Evolutionary conservation across 2,329 filamentous ascomycete genomes (phyloP).

Genomic region (Pyricularia grisea): DNA sequence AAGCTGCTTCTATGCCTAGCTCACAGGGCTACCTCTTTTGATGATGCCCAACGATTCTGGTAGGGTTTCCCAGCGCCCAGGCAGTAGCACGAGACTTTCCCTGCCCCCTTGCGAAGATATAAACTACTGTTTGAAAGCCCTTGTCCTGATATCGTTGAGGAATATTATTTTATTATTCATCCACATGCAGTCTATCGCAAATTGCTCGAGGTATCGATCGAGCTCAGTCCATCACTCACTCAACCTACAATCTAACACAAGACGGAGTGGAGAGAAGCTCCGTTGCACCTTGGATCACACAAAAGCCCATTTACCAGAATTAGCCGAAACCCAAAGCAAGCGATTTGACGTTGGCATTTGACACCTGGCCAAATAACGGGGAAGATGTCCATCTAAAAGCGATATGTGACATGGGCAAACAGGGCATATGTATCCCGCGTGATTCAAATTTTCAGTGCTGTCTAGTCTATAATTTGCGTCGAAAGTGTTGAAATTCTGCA

Average conservation of each 20-base stretch:
- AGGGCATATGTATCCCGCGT: too few species aligned
- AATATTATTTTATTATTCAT: too few species aligned
- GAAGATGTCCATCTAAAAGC: too few species aligned
- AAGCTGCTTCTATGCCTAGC: background rate
- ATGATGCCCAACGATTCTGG: background rate
- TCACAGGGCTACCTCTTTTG: background rate
- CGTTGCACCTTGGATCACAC: too few species aligned
- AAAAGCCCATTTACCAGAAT: background rate
- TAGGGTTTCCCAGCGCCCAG: too few species aligned
- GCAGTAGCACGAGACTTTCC: background rate
- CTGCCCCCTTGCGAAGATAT: background rate
- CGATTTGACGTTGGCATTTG: too few species aligned
- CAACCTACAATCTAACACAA: background rate
- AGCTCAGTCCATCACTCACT: background rate
- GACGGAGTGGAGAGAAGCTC: background rate
- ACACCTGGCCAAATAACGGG: too few species aligned
- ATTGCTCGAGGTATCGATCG: background rate
- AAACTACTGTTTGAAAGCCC: background rate
- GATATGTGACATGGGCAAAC: too few species aligned
- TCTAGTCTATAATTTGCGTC: too few species aligned
- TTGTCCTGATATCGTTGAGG: background rate
- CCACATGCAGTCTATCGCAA: background rate
- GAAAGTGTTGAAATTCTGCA: too few species aligned
- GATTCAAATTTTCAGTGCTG: too few species aligned
- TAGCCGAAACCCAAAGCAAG: too few species aligned